These are phyloP conservation scores for Aspergillus nanangensis DNA, from an alignment of 495 filamentous ascomycete genomes.

Conservation along the genomic window DNA sequence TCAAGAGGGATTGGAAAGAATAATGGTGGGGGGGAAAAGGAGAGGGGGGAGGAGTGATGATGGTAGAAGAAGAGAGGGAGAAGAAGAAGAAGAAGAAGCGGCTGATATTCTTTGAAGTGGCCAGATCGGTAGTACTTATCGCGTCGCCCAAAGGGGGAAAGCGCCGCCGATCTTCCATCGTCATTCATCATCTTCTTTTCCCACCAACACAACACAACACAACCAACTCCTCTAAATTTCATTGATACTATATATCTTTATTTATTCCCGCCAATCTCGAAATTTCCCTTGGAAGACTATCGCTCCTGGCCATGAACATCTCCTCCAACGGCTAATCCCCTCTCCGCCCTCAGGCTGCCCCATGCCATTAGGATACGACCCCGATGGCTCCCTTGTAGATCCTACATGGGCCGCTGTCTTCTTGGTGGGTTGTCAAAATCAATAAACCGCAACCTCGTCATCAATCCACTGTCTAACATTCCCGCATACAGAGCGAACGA, in stretches of 20 bases:
- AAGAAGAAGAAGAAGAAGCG: too few species aligned
- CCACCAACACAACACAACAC: too few species aligned
- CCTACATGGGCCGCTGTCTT: constrained; percentile 32
- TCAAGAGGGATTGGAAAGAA: background rate
- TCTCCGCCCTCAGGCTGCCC: constrained; percentile 2
- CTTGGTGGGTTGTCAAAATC: constrained; percentile 23
- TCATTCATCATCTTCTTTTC: too few species aligned
- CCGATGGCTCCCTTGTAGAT: constrained; percentile 26
- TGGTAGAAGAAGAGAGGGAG: background rate
- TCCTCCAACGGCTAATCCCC: background rate
- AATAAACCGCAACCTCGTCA: background rate
- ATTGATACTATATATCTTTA: too few species aligned
- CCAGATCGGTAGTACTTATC: too few species aligned
- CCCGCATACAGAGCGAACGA: constrained; percentile 48
- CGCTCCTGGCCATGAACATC: constrained; percentile 2
- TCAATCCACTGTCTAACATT: background rate
- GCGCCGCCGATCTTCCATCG: too few species aligned
- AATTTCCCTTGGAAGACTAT: too few species aligned
- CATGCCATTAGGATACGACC: constrained; percentile 33
- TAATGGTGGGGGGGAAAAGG: background rate
- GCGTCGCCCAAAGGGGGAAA: too few species aligned
- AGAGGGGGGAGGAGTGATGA: background rate
- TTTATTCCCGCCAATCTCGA: too few species aligned
- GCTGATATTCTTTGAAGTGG: too few species aligned
- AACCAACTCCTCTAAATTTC: too few species aligned